These are phyloP conservation scores for Akanthomyces lecanii DNA, from an alignment of 2,329 filamentous ascomycete genomes.

Conservation along the genomic window DNA sequence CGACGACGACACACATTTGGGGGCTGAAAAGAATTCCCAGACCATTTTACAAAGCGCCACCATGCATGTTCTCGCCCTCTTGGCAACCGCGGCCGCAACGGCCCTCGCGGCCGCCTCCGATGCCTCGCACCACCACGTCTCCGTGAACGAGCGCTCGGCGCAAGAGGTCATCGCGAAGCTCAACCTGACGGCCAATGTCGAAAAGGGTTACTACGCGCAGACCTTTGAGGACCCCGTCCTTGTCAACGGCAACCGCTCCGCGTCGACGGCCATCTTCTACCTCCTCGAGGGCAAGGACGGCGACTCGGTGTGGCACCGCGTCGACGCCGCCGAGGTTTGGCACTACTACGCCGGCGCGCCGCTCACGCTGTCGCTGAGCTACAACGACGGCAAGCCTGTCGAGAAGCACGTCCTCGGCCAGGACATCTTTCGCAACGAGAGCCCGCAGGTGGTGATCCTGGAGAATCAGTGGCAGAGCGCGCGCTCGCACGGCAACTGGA, in stretches of 20 bases:
- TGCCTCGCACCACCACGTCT: not conserved
- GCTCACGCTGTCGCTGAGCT: conserved; percentile 41
- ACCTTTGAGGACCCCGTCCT: conserved; percentile 24
- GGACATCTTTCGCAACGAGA: conserved; percentile 37
- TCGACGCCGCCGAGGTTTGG: conserved; percentile 48
- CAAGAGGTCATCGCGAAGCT: conserved; percentile 41
- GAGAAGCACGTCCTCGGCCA: conserved; percentile 33
- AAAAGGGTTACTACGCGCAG: conserved; percentile 49
- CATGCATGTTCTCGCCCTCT: not conserved
- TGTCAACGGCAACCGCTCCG: conserved; percentile 27
- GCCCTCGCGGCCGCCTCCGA: not conserved
- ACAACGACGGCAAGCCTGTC: conserved; percentile 34
- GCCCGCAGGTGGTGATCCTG: conserved; percentile 40
- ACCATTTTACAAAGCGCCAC: not conserved
- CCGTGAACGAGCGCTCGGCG: conserved; percentile 25
- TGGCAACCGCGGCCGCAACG: not conserved
- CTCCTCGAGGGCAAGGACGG: conserved; percentile 41
- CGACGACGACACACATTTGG: too few relatives aligned
- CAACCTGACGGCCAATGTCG: conserved; percentile 39
- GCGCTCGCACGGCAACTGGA: conserved; percentile 42
- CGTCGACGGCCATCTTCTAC: conserved; percentile 50
- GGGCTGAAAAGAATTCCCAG: too few relatives aligned
- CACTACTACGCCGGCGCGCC: conserved; percentile 52
- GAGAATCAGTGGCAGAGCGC: conserved; percentile 43
- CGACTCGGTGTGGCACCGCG: conserved; percentile 47